Evolutionary conservation across 1,284 basidiomycete species (phyloP), one percentile per base, ranked within the genome.

Genomic region (Retiboletus fuscus): DNA sequence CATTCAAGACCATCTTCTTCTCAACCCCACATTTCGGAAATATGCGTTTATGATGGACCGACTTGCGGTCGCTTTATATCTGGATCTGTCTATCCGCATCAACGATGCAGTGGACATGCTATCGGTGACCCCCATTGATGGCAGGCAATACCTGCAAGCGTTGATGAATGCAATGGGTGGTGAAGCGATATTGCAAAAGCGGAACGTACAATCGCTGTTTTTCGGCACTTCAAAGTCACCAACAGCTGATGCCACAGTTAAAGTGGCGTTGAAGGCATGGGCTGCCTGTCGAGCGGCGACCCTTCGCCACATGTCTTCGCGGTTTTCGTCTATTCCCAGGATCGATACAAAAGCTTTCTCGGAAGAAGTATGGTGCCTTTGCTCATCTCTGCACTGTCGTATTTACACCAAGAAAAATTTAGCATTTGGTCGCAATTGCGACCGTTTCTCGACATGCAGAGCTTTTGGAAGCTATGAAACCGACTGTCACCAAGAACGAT

Each of bases 241-340:
- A 79, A 43, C 73, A 80, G 39, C 43, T 16, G 61, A 73, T 24
- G 2, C 58, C 24, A 22, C 53, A 3, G 8, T 57, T 8, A 65
- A 77, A 34, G 79, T 82, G n/a, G 85, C 84, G 1, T 70, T 83
- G 24, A 83, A 84, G 66, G 87, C 89, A 7, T 90, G 87, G 88
- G 81, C 81, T 4, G 83, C 86, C 3, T 83, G 77, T 69, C 76
- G 77, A 43, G 82, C 82, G 12, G 80, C 79, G 1, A 78, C 73
- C 13, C 39, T 82, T 20, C 61, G 71, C 13, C 5, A 64, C 26
- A 80, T 78, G 77, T 55, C 61, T 28, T 11, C 28, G 10, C 72
- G 68, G 44, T 71, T 76, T n/a, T 51, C 26, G 16, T 24, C 72
- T 44, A 41, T 80, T 16, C 61, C 72, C 12, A 76, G 72, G 64